Conservation (phyloP, 805 yeast genomes). For the Candida krabiensis region DNA sequence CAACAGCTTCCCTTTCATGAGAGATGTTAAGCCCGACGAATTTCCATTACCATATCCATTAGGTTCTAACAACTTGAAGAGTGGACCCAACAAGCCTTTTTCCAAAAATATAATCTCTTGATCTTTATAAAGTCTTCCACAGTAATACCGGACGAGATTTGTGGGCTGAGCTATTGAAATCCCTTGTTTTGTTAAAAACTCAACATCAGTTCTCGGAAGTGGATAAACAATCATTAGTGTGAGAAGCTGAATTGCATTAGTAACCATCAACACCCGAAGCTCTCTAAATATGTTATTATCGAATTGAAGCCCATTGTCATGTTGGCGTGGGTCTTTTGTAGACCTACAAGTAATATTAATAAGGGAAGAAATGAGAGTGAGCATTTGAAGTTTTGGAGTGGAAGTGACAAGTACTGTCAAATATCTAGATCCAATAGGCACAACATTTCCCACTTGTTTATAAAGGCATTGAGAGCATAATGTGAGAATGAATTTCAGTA, state of each 20-base stretch:
- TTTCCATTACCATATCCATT: conserved; percentile 14
- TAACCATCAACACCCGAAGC: conserved; percentile 46
- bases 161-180: conserved; percentile 35
- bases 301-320: conserved; percentile 46
- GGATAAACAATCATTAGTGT: conserved; percentile 63
- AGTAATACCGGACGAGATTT: conserved; percentile 50
- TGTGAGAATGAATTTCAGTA: conserved; percentile 59
- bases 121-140: conserved; percentile 55
- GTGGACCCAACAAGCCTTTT: conserved; percentile 45
- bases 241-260: conserved; percentile 61
- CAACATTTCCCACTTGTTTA: conserved; percentile 39
- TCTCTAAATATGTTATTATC: conserved; percentile 33
- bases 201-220: conserved; percentile 47
- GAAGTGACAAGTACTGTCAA: conserved; percentile 53
- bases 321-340: conserved; percentile 33
- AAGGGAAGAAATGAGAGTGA: conserved; percentile 65
- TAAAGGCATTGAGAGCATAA: conserved; percentile 66
- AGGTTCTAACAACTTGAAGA: conserved; percentile 43
- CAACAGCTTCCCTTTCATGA: conserved; percentile 26
- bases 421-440: conserved; percentile 58
- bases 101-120: conserved; percentile 53
- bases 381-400: conserved; percentile 46
- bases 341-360: conserved; percentile 62
- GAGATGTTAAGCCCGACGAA: conserved; percentile 22
- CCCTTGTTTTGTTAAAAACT: conserved; percentile 36